These are phyloP conservation scores for Mortierella sp. DNA, from an alignment of 371 early-diverging fungal species.

Conservation along the genomic window DNA sequence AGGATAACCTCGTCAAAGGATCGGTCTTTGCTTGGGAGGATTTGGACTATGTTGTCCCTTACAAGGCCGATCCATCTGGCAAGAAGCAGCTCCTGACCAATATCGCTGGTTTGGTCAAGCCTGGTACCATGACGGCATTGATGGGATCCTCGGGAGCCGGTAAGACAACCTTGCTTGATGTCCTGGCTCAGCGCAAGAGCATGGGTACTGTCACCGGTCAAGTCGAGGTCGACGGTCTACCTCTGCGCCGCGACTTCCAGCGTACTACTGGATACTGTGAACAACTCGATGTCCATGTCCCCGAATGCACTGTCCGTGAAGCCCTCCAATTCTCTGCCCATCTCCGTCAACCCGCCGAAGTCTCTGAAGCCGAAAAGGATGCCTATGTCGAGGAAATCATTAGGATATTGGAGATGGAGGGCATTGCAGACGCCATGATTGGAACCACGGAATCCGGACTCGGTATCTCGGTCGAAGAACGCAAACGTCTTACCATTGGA, in stretches of 20 bases:
- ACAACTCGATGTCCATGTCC: slow-evolving; percentile 86
- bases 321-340: slow-evolving; percentile 79
- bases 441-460: slow-evolving; percentile 65
- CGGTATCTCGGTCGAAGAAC: slow-evolving; percentile 72
- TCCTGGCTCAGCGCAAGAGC: slow-evolving; percentile 84
- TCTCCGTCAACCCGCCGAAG: slow-evolving; percentile 75
- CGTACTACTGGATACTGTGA: slow-evolving; percentile 87
- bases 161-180: slow-evolving; percentile 90
- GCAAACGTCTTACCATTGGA: slow-evolving; percentile 71
- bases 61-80: slow-evolving; percentile 51
- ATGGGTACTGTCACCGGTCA: slow-evolving; percentile 81
- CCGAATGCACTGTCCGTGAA: slow-evolving; percentile 69
- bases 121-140: slow-evolving; percentile 82
- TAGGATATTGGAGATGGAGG: slow-evolving; percentile 74
- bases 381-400: slow-evolving; percentile 81
- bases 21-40: slow-evolving; percentile 61
- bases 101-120: slow-evolving; percentile 64
- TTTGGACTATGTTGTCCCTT: slow-evolving; percentile 59
- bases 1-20: slow-evolving; percentile 43
- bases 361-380: slow-evolving; percentile 74
- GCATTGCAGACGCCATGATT: slow-evolving; percentile 72
- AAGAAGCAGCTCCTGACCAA: slow-evolving; percentile 59
- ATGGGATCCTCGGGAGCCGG: slow-evolving; percentile 94
- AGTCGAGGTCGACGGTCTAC: slow-evolving; percentile 56
- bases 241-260: slow-evolving; percentile 70